Conservation (phyloP, 2,329 filamentous ascomycete species). For the Podosphaera aphanis region DNA sequence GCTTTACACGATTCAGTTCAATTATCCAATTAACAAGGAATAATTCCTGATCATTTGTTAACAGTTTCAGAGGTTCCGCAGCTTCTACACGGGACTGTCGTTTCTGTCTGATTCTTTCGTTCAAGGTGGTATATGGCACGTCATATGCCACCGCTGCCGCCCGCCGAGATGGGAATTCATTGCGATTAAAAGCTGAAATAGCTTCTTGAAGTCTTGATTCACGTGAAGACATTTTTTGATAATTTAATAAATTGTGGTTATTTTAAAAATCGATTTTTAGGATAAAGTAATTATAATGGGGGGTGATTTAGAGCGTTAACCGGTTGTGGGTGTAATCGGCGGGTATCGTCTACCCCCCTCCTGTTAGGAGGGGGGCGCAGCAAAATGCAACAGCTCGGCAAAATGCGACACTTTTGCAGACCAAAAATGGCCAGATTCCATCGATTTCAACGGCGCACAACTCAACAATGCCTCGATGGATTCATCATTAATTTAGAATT, state of each 20-base stretch:
- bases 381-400: too few species aligned
- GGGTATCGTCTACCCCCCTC: too few species aligned
- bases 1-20: not conserved
- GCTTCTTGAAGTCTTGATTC: not conserved
- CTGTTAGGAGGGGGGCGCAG: too few species aligned
- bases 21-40: not conserved
- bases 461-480: too few species aligned
- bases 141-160: not conserved
- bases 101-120: not conserved
- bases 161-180: not conserved
- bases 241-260: not conserved
- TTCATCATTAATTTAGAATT: too few species aligned
- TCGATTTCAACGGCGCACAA: too few species aligned
- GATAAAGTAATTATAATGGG: not conserved
- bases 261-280: not conserved
- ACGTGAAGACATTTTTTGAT: not conserved
- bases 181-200: not conserved
- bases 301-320: too few species aligned
- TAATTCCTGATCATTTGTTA: not conserved
- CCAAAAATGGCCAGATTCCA: too few species aligned
- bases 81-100: not conserved
- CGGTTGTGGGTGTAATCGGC: too few species aligned
- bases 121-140: not conserved
- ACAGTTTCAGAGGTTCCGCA: not conserved
- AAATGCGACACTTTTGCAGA: too few species aligned